These are phyloP conservation scores for Chlorociboria aeruginascens DNA, from an alignment of 495 filamentous ascomycete genomes.

Conservation along the genomic window DNA sequence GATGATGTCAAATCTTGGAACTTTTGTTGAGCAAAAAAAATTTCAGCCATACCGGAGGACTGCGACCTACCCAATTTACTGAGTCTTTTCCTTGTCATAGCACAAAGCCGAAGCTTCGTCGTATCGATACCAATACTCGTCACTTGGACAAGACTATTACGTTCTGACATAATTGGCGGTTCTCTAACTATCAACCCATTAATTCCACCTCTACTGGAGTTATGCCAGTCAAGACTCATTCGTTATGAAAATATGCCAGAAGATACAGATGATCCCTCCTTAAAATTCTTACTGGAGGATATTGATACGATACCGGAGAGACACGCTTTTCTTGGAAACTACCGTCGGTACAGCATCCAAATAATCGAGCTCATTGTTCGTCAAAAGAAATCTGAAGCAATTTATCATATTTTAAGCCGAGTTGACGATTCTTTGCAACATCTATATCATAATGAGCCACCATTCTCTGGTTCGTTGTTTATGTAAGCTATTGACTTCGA, in stretches of 20 bases:
- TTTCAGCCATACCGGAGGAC: constrained; percentile 42
- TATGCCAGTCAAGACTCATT: constrained; percentile 63
- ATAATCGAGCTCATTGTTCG: constrained; percentile 77
- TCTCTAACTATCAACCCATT: constrained; percentile 55
- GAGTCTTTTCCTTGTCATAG: constrained; percentile 63
- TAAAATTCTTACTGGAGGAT: constrained; percentile 78
- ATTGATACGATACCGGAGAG: constrained; percentile 90
- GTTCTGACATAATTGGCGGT: constrained; percentile 48
- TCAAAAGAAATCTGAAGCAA: constrained; percentile 68
- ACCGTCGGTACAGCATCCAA: constrained; percentile 74
- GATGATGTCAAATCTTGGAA: constrained; percentile 76
- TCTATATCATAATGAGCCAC: constrained; percentile 57
- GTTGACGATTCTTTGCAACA: constrained; percentile 62
- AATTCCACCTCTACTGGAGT: constrained; percentile 63
- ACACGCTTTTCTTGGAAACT: constrained; percentile 96
- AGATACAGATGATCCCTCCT: constrained; percentile 65
- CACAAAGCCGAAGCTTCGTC: constrained; percentile 75
- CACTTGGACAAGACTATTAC: constrained; percentile 72
- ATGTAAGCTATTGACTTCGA: constrained; percentile 20
- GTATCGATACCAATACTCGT: constrained; percentile 90
- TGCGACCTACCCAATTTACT: constrained; percentile 68
- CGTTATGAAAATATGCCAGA: constrained; percentile 77
- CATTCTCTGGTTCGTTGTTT: constrained; percentile 50
- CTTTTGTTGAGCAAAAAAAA: constrained; percentile 69
- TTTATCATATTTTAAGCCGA: constrained; percentile 69